A percentile compares a stretch with the other conserved stretches of the same genome.
These are phyloP conservation scores for Tulasnella sp. DNA, from an alignment of 768 basidiomycete genomes.

Conservation along the genomic window DNA sequence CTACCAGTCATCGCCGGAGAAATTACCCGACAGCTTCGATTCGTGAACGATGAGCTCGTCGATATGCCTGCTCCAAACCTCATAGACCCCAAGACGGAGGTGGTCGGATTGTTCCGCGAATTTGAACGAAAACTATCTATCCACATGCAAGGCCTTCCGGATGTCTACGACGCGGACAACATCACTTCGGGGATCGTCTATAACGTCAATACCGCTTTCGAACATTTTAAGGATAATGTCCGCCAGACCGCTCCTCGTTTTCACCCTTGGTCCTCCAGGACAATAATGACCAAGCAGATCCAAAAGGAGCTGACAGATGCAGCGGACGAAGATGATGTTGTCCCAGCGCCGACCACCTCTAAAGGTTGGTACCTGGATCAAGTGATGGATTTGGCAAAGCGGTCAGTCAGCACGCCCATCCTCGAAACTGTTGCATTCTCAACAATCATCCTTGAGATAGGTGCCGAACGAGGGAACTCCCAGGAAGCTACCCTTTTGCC, in stretches of 20 bases:
- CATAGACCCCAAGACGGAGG: constrained; percentile 42
- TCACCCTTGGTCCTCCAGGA: not conserved
- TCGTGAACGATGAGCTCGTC: constrained; percentile 28
- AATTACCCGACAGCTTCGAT: constrained; percentile 35
- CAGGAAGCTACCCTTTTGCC: constrained; percentile 47
- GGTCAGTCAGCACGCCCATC: not conserved
- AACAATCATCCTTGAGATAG: constrained; percentile 27
- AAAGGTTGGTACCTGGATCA: constrained; percentile 18
- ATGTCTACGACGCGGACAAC: no score
- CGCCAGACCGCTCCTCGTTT: constrained; percentile 1
- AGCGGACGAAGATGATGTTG: no score
- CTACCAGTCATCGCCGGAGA: constrained; percentile 54
- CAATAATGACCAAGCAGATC: no score
- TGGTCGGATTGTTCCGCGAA: constrained; percentile 35
- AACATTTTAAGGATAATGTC: not conserved
- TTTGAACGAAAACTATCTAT: constrained; percentile 39
- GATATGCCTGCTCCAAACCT: constrained; percentile 43
- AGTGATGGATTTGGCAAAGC: constrained; percentile 17
- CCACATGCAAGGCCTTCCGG: constrained; percentile 36
- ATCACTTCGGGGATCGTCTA: not conserved
- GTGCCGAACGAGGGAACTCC: constrained; percentile 57
- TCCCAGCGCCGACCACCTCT: not conserved
- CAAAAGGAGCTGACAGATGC: no score
- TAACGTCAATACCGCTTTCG: not conserved
- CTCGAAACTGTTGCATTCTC: not conserved